Evolutionary conservation across 768 basidiomycete genomes (phyloP), one percentile per base, ranked within the genome.

Genomic region (Pilatotrama ljubarskyi): DNA sequence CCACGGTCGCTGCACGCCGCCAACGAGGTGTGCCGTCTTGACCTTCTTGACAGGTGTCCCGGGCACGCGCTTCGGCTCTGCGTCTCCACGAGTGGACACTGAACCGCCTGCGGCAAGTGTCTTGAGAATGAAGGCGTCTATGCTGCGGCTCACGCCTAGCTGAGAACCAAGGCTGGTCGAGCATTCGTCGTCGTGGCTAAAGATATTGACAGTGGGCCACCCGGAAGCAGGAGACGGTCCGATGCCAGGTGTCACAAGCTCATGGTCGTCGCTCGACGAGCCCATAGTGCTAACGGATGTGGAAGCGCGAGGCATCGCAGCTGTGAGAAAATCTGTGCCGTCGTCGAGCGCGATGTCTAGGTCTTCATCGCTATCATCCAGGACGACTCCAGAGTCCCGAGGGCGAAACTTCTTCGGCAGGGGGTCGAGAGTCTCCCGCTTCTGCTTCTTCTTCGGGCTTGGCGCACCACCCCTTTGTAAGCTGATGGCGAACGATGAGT

Each of bases 21-120:
- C 65, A 37, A 69, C 38, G 59, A 87, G 74, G 67, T 82, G 78
- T 40, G 81, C 79, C 20, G 83, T 85, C 73, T 86, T 86, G 58
- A 78, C 71, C 68, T 80, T 85, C 79, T 93, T 93, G n/a, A 91
- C 88, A 0, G 91, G 91, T 14, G 91, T 93, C 0, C 88, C 90
- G 1, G 91, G 91, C 6, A 84, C 82, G 56, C 79, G 85, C 78
- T 90, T 91, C 17, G 70, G 74, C 73, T 71, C 64, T 22, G 63
- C 62, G 37, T 77, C 75, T 4, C 66, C 69, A 58, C 74, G 71
- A 36, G 73, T 72, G 49, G 72, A 65, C 2, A 77, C 77, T 60
- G 85, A 87, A 14, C 81, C 77, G 11, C 83, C 84, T 3, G 82
- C 78, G 6, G 81, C 81, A 13, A 93, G 80, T 2, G 86, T 86